Base-by-base conservation (phyloP, 768 basidiomycete genomes). In the Leccinum uliginosum region DNA sequence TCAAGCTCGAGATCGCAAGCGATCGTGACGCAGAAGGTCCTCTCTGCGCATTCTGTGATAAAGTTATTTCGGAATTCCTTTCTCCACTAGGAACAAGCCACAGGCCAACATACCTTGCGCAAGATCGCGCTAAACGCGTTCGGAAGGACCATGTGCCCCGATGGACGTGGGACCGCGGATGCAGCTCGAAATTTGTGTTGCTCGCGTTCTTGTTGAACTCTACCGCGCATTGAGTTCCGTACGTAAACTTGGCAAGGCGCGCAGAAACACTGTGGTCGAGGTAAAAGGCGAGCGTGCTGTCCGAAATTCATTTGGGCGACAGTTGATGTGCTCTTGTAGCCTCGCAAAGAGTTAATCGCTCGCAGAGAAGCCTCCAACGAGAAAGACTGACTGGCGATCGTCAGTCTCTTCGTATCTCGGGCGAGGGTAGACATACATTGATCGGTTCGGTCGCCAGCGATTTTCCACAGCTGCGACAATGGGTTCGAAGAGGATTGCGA, bases 281-380 rank as follows among this genome's bases (percentile, higher is more conserved):
- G 57, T 75, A 78, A 59, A 73, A 80, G 0, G 73, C 74, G 5
- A 78, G 56, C 12, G 75, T 76, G 29, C 79, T 78, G 50, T 15
- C 3, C 15, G 4, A 12, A 3, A 15, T 52, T 34, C 6, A 53
- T 83, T 80, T 6, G 82, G 82, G 3, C 81, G 75, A 55, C 75
- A 73, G 34, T 58, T 64, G 17, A 83, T 61, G 1, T 70, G 59
- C 0, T 45, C 53, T 38, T 71, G 65, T 14, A 79, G 55, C 24
- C 43, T 69, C 14, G 59, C 57, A 32, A 74, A 79, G 10, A 80
- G 69, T 73, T 74, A 80, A 48, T 76, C 74, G 40, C 70, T 79
- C 3, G 74, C 73, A 7, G 76, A 73, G 45, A 79, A 78, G 10
- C 77, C 76, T 7, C 78, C 78, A 17, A 79, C 73, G 19, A 79